Evolutionary conservation across 2,329 filamentous ascomycete species (phyloP), one percentile per base, ranked within the genome.

Genomic region (Beauveria bassiana): DNA sequence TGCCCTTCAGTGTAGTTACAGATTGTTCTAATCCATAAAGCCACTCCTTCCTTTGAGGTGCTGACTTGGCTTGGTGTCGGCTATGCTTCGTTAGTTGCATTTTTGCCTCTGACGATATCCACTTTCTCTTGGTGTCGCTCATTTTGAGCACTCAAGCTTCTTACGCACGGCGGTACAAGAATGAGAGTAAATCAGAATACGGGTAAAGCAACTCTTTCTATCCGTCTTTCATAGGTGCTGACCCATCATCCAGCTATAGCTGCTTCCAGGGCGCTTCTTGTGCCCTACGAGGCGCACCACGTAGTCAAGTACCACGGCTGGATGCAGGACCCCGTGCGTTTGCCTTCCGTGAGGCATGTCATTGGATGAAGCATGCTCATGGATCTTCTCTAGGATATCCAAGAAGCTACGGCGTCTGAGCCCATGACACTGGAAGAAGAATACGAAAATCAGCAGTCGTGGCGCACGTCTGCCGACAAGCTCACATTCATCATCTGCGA

Each of bases 361-460:
- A 38, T 5, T 31, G 10, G 22, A 18, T 42, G 9, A 16, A 47
- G 14, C 10, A 10, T 47, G 10, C 54, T 57, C 18, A 57, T 18
- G 22, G 8, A 8, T 1, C 0, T 10, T 28, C 3, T 20, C 20
- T 42, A 90, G 86, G 82, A 86, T 52, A 89, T 97, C 45, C 93
- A 89, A 77, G 80, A 86, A 74, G 88, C 89, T 59, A 98, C 93
- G 0, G 92, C 93, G 1, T 97, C 93, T 0, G 92, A 97, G 65
- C 90, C 88, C 0, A 81, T 98, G 56, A 86, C 83, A 0, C 78
- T 97, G 0, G 79, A 85, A 1, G 88, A 96, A 70, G 93, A 98
- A 78, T 91, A 95, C 73, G 83, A 85, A 55, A 98, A 97, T 86
- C 93, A 97, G 73, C 76, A 77, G n/a, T 91, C 86, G 65, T 98